These are phyloP conservation scores for Chytriomyces hyalinus DNA, from an alignment of 192 early-diverging fungal genomes.

Conservation along the genomic window DNA sequence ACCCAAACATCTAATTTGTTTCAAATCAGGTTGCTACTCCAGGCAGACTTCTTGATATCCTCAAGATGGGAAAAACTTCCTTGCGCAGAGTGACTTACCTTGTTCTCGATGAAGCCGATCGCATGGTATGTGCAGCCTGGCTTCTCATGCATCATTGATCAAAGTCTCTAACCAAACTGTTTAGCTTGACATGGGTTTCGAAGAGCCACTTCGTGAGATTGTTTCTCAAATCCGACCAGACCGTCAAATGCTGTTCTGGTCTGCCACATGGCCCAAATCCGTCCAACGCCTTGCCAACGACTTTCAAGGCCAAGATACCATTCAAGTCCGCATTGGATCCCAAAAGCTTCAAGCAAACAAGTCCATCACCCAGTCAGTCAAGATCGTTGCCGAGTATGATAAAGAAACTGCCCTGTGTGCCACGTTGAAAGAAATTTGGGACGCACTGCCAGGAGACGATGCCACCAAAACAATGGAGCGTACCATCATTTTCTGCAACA, in stretches of 20 bases:
- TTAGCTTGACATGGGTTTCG: conserved; percentile 86
- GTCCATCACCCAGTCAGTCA: conserved; percentile 84
- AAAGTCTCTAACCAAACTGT: too few relatives aligned
- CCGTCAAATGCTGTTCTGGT: conserved; percentile 93
- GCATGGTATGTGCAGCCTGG: too few relatives aligned
- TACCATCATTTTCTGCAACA: conserved; percentile 53
- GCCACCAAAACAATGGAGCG: conserved; percentile 44
- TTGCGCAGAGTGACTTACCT: conserved; percentile 86
- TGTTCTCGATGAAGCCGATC: conserved; percentile 95
- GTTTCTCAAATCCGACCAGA: conserved; percentile 68
- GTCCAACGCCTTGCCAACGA: conserved; percentile 86
- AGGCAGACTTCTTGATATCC: conserved; percentile 88
- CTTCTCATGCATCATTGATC: too few relatives aligned
- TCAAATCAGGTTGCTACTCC: conserved; percentile 71
- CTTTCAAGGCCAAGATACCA: conserved; percentile 77
- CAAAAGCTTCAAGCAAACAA: conserved; percentile 84
- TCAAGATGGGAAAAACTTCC: conserved; percentile 78
- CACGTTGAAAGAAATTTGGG: conserved; percentile 48
- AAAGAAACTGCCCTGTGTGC: conserved; percentile 82
- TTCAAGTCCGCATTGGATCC: conserved; percentile 87
- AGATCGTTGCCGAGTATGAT: conserved; percentile 74
- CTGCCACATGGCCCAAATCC: conserved; percentile 92
- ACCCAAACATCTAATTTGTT: too few relatives aligned
- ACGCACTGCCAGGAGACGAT: conserved; percentile 45
- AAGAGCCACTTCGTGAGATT: conserved; percentile 87